Percentiles rank a stretch among this genome's conserved stretches.
phyloP scores from a whole-genome alignment of 352 stramenopile species.

The Globisporangium sylvaticum region DNA sequence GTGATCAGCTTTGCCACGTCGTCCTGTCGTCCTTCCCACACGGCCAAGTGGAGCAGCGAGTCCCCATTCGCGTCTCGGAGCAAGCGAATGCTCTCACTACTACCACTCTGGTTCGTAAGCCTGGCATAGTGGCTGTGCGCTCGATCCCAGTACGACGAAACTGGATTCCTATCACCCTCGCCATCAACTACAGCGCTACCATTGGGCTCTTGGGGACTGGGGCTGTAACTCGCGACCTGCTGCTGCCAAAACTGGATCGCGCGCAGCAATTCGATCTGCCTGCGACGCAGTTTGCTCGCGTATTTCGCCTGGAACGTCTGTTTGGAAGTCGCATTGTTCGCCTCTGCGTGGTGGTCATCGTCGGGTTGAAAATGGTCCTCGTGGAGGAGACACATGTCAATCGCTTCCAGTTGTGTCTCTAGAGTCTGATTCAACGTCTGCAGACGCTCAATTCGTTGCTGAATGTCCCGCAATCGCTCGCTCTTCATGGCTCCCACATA shows the following conservation, averaged over 20 bases:
- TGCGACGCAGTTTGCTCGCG: conserved; percentile 28
- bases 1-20: conserved; percentile 27
- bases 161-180: not conserved
- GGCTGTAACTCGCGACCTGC: conserved; percentile 16
- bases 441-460: conserved; percentile 23
- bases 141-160: conserved; percentile 19
- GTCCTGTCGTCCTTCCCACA: conserved; percentile 36
- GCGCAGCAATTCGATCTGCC: conserved; percentile 19
- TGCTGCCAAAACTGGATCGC: conserved; percentile 26
- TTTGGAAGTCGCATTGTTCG: conserved; percentile 2
- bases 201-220: not conserved
- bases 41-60: conserved; percentile 50
- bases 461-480: conserved; percentile 19
- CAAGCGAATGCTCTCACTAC: not conserved
- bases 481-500: conserved; percentile 8
- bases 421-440: conserved; percentile 16
- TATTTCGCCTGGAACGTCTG: conserved; percentile 34
- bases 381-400: conserved; percentile 31
- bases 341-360: not conserved
- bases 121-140: conserved; percentile 18
- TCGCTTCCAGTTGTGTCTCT: conserved; percentile 28
- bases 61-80: conserved; percentile 26
- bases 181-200: not conserved
- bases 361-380: conserved; percentile 18
- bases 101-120: not conserved